Evolutionary conservation across 179 eudicot genomes (phyloP), one percentile per base, ranked within the genome.

Genomic region (Beta macrorhiza): DNA sequence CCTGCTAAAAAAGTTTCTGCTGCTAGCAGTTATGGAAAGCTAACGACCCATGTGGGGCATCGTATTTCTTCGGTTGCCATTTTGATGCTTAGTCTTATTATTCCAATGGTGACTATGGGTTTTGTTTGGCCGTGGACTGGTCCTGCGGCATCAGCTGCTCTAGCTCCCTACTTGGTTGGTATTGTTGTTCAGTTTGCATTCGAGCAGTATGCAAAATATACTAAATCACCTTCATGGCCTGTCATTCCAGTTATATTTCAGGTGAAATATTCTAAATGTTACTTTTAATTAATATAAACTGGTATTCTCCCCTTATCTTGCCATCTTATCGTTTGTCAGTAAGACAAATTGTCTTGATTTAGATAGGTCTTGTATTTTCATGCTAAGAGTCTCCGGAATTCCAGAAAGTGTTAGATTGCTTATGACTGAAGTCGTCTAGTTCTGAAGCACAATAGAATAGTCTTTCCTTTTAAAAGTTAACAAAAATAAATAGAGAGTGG

Each of bases 81-180:
- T 79, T 83, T 95, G 90, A 91, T 91, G 81, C 97, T 93, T 57
- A 95, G 98, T 84, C 93, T 95, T 71, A 83, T 92, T 69, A 90
- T 92, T 77, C 98, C 99, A 49, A 84, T 93, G 93, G 95, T 93
- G 70, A 95, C 99, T 45, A 95, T 95, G 99, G 99, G 99, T 63
- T 90, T 90, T 84, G 99, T 95, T 73, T 95, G 98, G 99, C 99
- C 98, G 14, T 95, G 99, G 98, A 95, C 98, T 62, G 99, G 99
- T 53, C 99, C 99, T 47, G 99, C 99, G 44, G 99, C 99, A 81
- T 95, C 99, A 49, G 99, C 98, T 84, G 91, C 99, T 81, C 93
- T 95, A 53, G 98, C 99, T 75, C 99, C 99, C 22, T 95, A 95
- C 84, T 91, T 95, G 89, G 99, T 93, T 81, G 99, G 99, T 61